Conservation (phyloP, 2,329 filamentous ascomycete species). For the Aspergillus hortae region DNA sequence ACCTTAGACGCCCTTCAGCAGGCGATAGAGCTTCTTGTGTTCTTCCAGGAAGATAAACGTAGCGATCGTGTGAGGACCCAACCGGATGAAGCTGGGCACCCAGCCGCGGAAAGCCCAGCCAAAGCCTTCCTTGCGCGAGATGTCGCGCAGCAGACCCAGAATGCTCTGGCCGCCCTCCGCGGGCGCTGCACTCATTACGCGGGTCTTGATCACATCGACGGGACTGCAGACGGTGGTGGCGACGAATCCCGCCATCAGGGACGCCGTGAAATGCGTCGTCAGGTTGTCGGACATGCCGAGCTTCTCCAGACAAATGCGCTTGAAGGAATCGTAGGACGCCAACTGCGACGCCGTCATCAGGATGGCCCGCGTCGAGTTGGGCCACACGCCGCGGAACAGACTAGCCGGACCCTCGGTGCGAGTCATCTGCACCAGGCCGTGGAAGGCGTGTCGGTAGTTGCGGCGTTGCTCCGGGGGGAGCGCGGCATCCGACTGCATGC, state of each 20-base stretch:
- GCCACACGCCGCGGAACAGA: constrained; percentile 73
- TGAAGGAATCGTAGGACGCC: constrained; percentile 63
- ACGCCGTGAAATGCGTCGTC: constrained; percentile 60
- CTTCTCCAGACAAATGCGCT: constrained; percentile 51
- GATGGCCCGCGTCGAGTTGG: constrained; percentile 60
- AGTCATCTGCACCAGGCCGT: constrained; percentile 84
- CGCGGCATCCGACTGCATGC: constrained; percentile 92
- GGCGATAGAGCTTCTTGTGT: constrained; percentile 61
- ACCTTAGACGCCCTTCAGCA: constrained; percentile 39
- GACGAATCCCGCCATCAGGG: constrained; percentile 61
- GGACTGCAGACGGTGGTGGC: constrained; percentile 66
- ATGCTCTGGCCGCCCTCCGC: constrained; percentile 43
- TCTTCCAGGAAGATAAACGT: constrained; percentile 66
- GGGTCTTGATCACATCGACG: constrained; percentile 65
- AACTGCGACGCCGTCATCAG: constrained; percentile 65
- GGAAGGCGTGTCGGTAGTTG: constrained; percentile 84
- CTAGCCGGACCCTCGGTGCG: constrained; percentile 72
- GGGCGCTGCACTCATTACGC: constrained; percentile 57
- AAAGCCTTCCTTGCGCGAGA: constrained; percentile 56
- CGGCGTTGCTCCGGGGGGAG: constrained; percentile 69
- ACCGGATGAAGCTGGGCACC: constrained; percentile 63
- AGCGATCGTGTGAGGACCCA: constrained; percentile 64
- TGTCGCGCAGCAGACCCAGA: constrained; percentile 49
- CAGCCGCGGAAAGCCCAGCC: constrained; percentile 65
- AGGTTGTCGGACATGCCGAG: constrained; percentile 55